Evolutionary conservation across 805 yeast species (phyloP).

Genomic region (Lachancea sp.): DNA sequence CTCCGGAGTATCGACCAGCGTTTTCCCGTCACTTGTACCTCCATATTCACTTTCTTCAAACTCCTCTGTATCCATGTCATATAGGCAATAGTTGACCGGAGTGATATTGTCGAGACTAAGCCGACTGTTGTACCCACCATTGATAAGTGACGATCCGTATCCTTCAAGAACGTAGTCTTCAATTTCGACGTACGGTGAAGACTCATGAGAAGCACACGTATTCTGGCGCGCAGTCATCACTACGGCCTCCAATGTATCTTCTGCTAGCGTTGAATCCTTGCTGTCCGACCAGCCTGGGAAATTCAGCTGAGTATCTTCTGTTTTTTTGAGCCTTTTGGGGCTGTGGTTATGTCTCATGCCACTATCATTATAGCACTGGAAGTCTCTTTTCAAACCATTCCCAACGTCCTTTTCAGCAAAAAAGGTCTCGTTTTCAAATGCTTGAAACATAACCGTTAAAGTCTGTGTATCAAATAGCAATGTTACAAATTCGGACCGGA

Average conservation of each 20-base stretch:
- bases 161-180: conserved; percentile 11
- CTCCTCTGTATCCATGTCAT: conserved; percentile 8
- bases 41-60: conserved; percentile 8
- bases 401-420: not conserved
- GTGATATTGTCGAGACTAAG: conserved; percentile 7
- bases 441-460: not conserved
- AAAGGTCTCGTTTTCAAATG: not conserved
- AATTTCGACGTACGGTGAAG: conserved; percentile 9
- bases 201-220: conserved; percentile 2
- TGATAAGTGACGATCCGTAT: conserved; percentile 8
- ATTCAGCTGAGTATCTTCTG: not conserved
- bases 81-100: conserved; percentile 9
- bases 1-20: conserved; percentile 6
- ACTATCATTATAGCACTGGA: conserved; percentile 1
- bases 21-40: conserved; percentile 2
- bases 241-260: conserved; percentile 2
- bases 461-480: no score
- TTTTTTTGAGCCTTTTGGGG: not conserved
- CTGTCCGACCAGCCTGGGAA: not conserved
- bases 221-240: conserved; percentile 3
- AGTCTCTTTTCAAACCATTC: conserved; percentile 5
- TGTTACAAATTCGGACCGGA: no score
- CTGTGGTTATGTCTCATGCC: not conserved
- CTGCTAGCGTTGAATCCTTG: conserved; percentile 1
- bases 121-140: conserved; percentile 7